These are phyloP conservation scores for Pezicula radicicola DNA, from an alignment of 2,329 filamentous ascomycete species.

Conservation along the genomic window DNA sequence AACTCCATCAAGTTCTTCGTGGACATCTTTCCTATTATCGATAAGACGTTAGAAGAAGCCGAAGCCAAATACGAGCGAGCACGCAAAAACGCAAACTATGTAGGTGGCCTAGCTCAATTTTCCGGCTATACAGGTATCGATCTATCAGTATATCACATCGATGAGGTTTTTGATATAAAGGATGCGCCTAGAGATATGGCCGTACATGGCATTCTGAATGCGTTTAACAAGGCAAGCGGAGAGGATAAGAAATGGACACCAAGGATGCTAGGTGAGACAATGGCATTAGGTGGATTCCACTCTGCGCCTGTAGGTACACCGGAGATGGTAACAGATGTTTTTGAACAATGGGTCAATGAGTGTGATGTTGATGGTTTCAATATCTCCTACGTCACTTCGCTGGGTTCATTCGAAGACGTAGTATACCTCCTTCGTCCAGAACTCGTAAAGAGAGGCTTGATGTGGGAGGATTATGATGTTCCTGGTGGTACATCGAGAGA, in stretches of 20 bases:
- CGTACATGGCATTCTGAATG: constrained; percentile 30
- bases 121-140: constrained; percentile 71
- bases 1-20: constrained; percentile 62
- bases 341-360: constrained; percentile 64
- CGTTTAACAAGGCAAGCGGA: constrained; percentile 50
- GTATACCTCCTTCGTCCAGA: constrained; percentile 63
- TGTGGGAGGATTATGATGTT: constrained; percentile 38
- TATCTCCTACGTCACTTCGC: constrained; percentile 63
- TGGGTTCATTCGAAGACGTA: constrained; percentile 63
- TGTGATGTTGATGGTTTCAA: constrained; percentile 74
- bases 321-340: constrained; percentile 61
- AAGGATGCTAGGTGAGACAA: constrained; percentile 61
- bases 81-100: constrained; percentile 54
- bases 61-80: constrained; percentile 59
- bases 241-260: constrained; percentile 60
- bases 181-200: constrained; percentile 32
- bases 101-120: constrained; percentile 65
- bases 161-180: constrained; percentile 44
- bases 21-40: constrained; percentile 61
- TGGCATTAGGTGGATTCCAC: constrained; percentile 64
- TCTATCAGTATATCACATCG: constrained; percentile 53
- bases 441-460: constrained; percentile 46
- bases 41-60: constrained; percentile 61
- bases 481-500: constrained; percentile 55
- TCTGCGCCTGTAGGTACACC: constrained; percentile 39